These are phyloP conservation scores for Microdochium bolleyi DNA, from an alignment of 2,329 filamentous ascomycete genomes.

Conservation along the genomic window DNA sequence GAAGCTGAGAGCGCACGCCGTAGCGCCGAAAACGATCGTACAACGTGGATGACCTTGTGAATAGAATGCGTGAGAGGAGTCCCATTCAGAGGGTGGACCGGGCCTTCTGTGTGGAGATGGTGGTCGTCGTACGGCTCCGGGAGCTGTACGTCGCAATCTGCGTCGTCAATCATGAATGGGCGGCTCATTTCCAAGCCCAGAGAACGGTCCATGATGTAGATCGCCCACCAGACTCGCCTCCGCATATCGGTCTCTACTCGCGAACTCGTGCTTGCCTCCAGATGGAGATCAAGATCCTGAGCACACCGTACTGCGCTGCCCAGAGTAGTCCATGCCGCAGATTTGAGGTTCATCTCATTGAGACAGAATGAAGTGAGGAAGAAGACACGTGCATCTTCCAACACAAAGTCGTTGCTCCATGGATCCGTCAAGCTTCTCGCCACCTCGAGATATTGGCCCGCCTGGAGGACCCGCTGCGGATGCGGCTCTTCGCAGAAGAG, in stretches of 20 bases:
- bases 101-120: conserved; percentile 54
- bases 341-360: conserved; percentile 78
- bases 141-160: conserved; percentile 77
- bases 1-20: conserved; percentile 62
- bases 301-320: conserved; percentile 71
- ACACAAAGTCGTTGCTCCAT: conserved; percentile 69
- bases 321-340: conserved; percentile 80
- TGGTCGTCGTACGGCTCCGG: conserved; percentile 78
- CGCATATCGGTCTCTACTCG: conserved; percentile 79
- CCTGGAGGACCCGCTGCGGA: conserved; percentile 41
- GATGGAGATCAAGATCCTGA: conserved; percentile 76
- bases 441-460: conserved; percentile 61
- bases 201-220: conserved; percentile 82
- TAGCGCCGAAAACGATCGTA: conserved; percentile 68
- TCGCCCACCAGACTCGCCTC: conserved; percentile 84
- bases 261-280: conserved; percentile 65
- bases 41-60: conserved; percentile 72
- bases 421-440: conserved; percentile 66
- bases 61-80: conserved; percentile 61
- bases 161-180: conserved; percentile 76
- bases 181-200: conserved; percentile 74
- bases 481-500: conserved; percentile 58
- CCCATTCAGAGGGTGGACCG: conserved; percentile 40
- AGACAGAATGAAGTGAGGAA: conserved; percentile 72
- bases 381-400: conserved; percentile 67